Evolutionary conservation across 768 basidiomycete species (phyloP).

Genomic region (Amanita muscaria): DNA sequence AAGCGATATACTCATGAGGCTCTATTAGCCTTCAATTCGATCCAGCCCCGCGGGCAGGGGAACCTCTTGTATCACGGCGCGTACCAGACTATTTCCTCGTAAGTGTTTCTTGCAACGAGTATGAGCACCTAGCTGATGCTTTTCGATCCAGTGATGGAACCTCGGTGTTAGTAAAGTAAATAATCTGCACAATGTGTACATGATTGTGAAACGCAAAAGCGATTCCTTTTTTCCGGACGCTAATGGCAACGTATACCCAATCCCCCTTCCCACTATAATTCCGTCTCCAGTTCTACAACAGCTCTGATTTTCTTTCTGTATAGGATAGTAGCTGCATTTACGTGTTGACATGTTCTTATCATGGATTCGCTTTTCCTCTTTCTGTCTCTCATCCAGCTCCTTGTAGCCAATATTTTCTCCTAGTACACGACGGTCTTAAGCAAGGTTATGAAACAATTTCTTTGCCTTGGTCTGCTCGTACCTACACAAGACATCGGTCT

Average conservation of each 20-base stretch:
- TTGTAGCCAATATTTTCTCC: neutral
- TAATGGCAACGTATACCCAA: neutral
- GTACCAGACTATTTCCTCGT: constrained; percentile 94
- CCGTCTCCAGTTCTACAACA: too few relatives aligned
- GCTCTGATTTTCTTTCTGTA: too few relatives aligned
- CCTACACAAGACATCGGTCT: neutral
- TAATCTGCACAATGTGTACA: constrained; percentile 17
- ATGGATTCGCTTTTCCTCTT: neutral
- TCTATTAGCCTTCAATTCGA: constrained; percentile 91
- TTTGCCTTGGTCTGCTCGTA: constrained; percentile 7
- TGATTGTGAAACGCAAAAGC: constrained; percentile 12
- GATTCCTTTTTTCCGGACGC: neutral
- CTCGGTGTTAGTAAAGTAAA: constrained; percentile 18
- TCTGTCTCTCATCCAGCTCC: neutral
- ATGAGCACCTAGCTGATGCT: neutral
- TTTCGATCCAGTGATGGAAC: constrained; percentile 15
- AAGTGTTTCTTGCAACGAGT: constrained; percentile 19
- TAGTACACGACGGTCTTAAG: constrained; percentile 1
- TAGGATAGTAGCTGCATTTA: too few relatives aligned
- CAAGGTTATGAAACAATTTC: neutral
- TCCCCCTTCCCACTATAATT: too few relatives aligned
- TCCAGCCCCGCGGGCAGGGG: constrained; percentile 96
- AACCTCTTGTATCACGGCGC: constrained; percentile 93
- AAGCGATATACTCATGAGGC: neutral
- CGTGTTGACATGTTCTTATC: neutral